Conservation (phyloP, 1,284 basidiomycete species). For the Papiliotrema laurentii region DNA sequence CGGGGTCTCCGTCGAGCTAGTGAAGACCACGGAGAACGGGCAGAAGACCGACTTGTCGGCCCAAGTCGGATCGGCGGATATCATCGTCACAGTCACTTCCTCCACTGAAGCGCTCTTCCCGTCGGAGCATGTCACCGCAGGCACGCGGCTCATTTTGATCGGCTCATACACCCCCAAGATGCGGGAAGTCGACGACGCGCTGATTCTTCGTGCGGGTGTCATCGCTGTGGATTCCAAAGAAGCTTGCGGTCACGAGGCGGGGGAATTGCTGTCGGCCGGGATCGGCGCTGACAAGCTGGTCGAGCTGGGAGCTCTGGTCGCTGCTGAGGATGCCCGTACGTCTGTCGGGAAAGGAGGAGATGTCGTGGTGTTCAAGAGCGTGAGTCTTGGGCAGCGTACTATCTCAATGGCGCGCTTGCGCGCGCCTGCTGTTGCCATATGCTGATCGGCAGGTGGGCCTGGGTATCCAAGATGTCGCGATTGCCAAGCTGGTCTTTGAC, state of each 20-base stretch:
- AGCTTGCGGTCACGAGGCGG: constrained; percentile 68
- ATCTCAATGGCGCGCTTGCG: too few species aligned
- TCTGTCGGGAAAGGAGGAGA: constrained; percentile 18
- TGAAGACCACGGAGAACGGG: background rate
- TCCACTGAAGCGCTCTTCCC: constrained; percentile 64
- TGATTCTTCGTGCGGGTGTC: constrained; percentile 55
- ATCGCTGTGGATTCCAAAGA: constrained; percentile 68
- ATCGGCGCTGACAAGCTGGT: constrained; percentile 45
- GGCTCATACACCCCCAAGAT: constrained; percentile 77
- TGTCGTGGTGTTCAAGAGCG: constrained; percentile 46
- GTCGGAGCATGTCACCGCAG: constrained; percentile 51
- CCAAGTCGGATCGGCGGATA: constrained; percentile 32
- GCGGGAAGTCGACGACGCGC: constrained; percentile 63
- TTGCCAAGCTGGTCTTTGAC: constrained; percentile 38
- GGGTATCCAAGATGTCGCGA: constrained; percentile 49
- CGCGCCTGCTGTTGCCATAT: too few species aligned
- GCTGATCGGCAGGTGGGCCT: constrained; percentile 38
- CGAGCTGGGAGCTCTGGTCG: constrained; percentile 33
- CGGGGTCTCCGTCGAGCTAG: constrained; percentile 25
- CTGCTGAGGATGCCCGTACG: constrained; percentile 2
- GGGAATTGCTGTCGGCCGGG: constrained; percentile 60
- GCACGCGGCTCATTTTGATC: constrained; percentile 68
- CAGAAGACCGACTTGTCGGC: constrained; percentile 15
- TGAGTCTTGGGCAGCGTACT: constrained; percentile 15
- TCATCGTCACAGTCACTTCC: constrained; percentile 64